These are phyloP conservation scores for Aureobasidium namibiae DNA, from an alignment of 2,329 filamentous ascomycete species.

Conservation along the genomic window DNA sequence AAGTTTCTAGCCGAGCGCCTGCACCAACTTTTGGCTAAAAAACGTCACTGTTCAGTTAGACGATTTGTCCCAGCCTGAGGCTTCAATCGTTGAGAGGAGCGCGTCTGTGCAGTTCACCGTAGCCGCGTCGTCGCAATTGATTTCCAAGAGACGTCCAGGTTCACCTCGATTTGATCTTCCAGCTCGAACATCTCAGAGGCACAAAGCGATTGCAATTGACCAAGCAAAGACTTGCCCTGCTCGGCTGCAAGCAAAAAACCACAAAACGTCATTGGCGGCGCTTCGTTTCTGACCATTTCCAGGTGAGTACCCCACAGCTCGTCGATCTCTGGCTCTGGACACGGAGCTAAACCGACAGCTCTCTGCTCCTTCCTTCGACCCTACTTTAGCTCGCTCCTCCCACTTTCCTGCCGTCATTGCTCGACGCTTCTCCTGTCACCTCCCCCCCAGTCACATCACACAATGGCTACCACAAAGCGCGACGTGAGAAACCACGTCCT, in stretches of 20 bases:
- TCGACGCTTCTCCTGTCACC: neutral
- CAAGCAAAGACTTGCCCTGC: neutral
- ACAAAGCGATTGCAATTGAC: neutral
- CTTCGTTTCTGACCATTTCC: neutral
- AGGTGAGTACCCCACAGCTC: neutral
- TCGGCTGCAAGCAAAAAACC: neutral
- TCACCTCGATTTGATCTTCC: neutral
- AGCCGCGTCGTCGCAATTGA: neutral
- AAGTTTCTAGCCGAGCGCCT: conserved; percentile 5
- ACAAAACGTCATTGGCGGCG: neutral
- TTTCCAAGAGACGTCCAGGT: neutral
- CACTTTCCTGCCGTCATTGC: neutral
- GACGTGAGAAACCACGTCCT: conserved; percentile 94
- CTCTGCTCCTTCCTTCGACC: neutral
- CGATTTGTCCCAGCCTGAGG: neutral
- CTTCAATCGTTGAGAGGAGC: conserved; percentile 2
- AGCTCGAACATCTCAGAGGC: neutral
- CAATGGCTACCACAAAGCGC: conserved; percentile 35
- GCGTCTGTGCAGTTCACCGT: neutral
- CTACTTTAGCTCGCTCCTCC: neutral
- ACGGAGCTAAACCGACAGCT: conserved; percentile 5
- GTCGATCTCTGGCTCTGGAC: neutral
- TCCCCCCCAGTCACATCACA: neutral
- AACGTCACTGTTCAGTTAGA: conserved; percentile 7
- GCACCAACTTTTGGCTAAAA: conserved; percentile 6